Percentiles rank a stretch among this genome's conserved stretches.
phyloP scores from a whole-genome alignment of 805 yeast genomes.

The Candida peoriensis region DNA sequence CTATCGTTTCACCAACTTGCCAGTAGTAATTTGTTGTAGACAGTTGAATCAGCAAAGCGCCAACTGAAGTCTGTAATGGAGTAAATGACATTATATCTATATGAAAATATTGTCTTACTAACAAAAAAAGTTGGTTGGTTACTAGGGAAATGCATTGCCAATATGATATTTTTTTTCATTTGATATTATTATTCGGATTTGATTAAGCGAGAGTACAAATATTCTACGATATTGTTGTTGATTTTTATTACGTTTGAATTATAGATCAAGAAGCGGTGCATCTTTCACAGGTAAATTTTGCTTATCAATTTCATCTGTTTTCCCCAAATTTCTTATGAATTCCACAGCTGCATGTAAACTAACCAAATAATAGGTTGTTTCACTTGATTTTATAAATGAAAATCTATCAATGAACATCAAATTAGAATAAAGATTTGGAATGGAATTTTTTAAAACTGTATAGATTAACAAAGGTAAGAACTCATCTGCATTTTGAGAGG shows the following conservation, averaged over 20 bases:
- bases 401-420: constrained; percentile 81
- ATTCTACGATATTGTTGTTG: too few relatives aligned
- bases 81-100: constrained; percentile 34
- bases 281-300: too few relatives aligned
- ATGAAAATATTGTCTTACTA: too few relatives aligned
- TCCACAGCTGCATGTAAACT: constrained; percentile 87
- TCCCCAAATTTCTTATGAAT: constrained; percentile 56
- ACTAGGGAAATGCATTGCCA: too few relatives aligned
- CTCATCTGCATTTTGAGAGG: constrained; percentile 83
- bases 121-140: too few relatives aligned
- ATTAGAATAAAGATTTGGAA: constrained; percentile 67
- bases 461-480: constrained; percentile 87
- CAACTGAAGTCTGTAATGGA: constrained; percentile 37
- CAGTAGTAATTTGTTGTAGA: constrained; percentile 39
- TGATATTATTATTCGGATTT: too few relatives aligned
- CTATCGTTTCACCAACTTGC: constrained; percentile 37
- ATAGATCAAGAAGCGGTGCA: too few relatives aligned
- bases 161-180: too few relatives aligned
- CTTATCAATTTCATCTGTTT: too few relatives aligned
- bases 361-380: constrained; percentile 84
- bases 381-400: constrained; percentile 75
- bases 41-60: constrained; percentile 42
- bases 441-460: constrained; percentile 66
- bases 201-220: too few relatives aligned
- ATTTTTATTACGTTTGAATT: too few relatives aligned